Evolutionary conservation across 129 eudicot genomes (phyloP).

Genomic region (Chrysanthemum seticuspe): DNA sequence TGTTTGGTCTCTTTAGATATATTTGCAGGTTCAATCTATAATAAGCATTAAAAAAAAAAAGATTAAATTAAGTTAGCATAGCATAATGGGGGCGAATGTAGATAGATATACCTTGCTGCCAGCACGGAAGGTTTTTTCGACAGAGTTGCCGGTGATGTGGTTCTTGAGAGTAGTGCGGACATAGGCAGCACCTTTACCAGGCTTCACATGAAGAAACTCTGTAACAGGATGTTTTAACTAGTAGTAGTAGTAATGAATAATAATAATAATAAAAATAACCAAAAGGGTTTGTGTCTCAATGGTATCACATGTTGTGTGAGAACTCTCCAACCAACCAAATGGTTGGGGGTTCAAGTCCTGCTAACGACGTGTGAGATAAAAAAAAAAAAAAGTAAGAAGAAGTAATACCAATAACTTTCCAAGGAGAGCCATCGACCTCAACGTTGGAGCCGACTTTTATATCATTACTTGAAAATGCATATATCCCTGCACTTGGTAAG

Average conservation of each 20-base stretch:
- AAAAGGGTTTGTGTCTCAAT: too few relatives aligned
- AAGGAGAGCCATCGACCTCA: slow-evolving; percentile 83
- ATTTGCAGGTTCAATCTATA: slow-evolving; percentile 63
- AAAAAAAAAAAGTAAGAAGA: not conserved
- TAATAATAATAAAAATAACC: too few relatives aligned
- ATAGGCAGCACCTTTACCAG: slow-evolving; percentile 98
- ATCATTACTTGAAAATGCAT: slow-evolving; percentile 71
- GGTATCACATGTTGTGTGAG: too few relatives aligned
- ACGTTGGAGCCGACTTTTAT: slow-evolving; percentile 78
- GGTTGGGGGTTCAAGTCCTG: too few relatives aligned
- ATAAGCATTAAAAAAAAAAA: not conserved
- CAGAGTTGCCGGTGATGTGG: slow-evolving; percentile 77
- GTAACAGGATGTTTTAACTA: too few relatives aligned
- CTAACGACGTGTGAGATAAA: too few relatives aligned
- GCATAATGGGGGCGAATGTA: too few relatives aligned
- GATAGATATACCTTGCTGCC: slow-evolving; percentile 45
- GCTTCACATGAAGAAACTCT: slow-evolving; percentile 97
- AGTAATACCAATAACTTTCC: slow-evolving; percentile 64
- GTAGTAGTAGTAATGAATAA: too few relatives aligned
- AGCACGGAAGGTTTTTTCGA: slow-evolving; percentile 95
- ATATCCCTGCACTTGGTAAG: too few relatives aligned
- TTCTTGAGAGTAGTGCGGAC: slow-evolving; percentile 86
- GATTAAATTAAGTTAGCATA: too few relatives aligned
- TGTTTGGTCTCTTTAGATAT: slow-evolving; percentile 83
- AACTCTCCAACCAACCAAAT: too few relatives aligned